These are phyloP conservation scores for Salix caprea DNA, from an alignment of 345 rosid species.

Conservation along the genomic window DNA sequence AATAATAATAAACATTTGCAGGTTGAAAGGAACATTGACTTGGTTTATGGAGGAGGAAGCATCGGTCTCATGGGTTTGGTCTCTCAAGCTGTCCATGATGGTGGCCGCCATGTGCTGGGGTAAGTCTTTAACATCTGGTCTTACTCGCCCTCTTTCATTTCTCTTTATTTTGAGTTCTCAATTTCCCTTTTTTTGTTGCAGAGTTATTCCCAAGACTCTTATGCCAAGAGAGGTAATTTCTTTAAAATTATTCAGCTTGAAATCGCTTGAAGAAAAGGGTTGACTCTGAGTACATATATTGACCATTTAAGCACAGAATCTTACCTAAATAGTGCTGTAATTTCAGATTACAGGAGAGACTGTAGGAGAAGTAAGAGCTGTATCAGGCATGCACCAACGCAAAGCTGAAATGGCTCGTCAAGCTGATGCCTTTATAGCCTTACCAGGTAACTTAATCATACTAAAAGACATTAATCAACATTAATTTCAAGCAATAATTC, in stretches of 20 bases:
- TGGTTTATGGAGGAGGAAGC: constrained; percentile 39
- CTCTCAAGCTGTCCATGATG: constrained; percentile 28
- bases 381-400: constrained; percentile 73
- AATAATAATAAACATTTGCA: background rate
- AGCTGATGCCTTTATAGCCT: constrained; percentile 72
- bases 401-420: constrained; percentile 85
- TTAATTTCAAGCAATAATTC: background rate
- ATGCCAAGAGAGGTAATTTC: constrained; percentile 31
- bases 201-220: constrained; percentile 30
- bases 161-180: background rate
- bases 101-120: constrained; percentile 36
- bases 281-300: no score
- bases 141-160: background rate
- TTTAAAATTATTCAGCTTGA: background rate
- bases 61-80: constrained; percentile 35
- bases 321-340: background rate
- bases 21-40: constrained; percentile 33
- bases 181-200: background rate
- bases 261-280: background rate
- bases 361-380: constrained; percentile 64
- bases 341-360: constrained; percentile 65
- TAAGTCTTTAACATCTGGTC: background rate
- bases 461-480: background rate
- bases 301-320: background rate
- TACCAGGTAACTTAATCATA: constrained; percentile 43